A percentile compares a stretch with the other conserved stretches of the same genome.
These are phyloP conservation scores for Termitomyces sp. DNA, from an alignment of 768 basidiomycete species.

Conservation along the genomic window DNA sequence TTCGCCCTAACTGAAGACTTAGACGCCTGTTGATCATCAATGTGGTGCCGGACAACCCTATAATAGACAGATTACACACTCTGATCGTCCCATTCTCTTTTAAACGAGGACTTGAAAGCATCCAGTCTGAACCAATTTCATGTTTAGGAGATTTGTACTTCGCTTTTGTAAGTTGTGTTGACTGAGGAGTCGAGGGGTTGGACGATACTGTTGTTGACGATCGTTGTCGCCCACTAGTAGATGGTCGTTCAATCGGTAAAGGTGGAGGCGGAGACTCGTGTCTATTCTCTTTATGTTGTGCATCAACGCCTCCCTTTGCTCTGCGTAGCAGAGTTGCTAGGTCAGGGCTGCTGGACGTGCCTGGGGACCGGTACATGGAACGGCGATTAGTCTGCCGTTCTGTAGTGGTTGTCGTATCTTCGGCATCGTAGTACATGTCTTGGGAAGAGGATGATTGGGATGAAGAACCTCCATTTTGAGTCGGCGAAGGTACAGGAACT, in stretches of 20 bases:
- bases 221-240: constrained; percentile 28
- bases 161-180: constrained; percentile 29
- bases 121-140: constrained; percentile 35
- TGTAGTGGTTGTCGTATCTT: constrained; percentile 35
- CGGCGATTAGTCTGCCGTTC: constrained; percentile 73
- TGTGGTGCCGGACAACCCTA: background rate
- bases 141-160: constrained; percentile 21
- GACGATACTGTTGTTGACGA: constrained; percentile 37
- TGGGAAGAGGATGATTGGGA: constrained; percentile 51
- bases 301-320: constrained; percentile 52
- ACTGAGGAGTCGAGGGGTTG: constrained; percentile 20
- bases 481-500: constrained; percentile 27
- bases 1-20: constrained; percentile 71
- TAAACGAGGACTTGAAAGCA: constrained; percentile 40
- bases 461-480: constrained; percentile 23
- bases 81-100: constrained; percentile 45
- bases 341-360: constrained; percentile 90
- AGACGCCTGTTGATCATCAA: constrained; percentile 27
- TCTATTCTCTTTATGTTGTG: constrained; percentile 26
- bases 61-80: constrained; percentile 28
- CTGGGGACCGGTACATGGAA: constrained; percentile 83
- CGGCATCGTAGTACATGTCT: constrained; percentile 60
- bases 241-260: constrained; percentile 30
- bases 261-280: constrained; percentile 38
- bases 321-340: constrained; percentile 83